These are phyloP conservation scores for Aaosphaeria pasadenensis DNA, from an alignment of 2,329 filamentous ascomycete species.

Conservation along the genomic window DNA sequence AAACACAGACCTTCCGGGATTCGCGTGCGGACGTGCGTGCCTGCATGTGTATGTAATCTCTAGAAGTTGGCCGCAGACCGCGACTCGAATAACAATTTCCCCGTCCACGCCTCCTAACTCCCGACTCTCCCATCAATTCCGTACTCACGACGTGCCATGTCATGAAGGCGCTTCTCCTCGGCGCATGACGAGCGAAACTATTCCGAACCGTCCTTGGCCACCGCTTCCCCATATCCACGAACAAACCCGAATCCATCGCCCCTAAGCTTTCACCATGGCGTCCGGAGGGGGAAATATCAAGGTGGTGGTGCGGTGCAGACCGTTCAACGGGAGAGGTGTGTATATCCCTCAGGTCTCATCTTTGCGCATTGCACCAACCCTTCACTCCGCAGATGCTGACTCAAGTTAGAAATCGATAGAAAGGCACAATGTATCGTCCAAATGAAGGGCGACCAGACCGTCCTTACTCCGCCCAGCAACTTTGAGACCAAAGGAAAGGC, in stretches of 20 bases:
- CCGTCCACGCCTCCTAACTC: conserved; percentile 21
- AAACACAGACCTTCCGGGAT: conserved; percentile 7
- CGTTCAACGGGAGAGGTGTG: conserved; percentile 91
- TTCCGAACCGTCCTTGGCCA: conserved; percentile 4
- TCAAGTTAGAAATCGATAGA: conserved; percentile 75
- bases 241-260: neutral
- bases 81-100: conserved; percentile 7
- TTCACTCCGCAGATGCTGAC: conserved; percentile 11
- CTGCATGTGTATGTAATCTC: neutral
- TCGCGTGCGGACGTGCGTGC: conserved; percentile 8
- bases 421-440: conserved; percentile 94
- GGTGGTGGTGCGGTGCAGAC: conserved; percentile 94
- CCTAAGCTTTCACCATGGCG: conserved; percentile 51
- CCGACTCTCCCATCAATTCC: neutral
- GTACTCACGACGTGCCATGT: conserved; percentile 13
- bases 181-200: conserved; percentile 17
- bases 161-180: conserved; percentile 24
- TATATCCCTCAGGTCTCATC: neutral
- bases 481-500: conserved; percentile 59
- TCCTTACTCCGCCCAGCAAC: conserved; percentile 70
- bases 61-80: neutral
- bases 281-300: conserved; percentile 95
- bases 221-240: neutral
- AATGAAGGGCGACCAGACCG: conserved; percentile 91
- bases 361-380: too few relatives aligned